Evolutionary conservation across 1,284 basidiomycete species (phyloP), one percentile per base, ranked within the genome.

Genomic region (Cryptococcus sp.): DNA sequence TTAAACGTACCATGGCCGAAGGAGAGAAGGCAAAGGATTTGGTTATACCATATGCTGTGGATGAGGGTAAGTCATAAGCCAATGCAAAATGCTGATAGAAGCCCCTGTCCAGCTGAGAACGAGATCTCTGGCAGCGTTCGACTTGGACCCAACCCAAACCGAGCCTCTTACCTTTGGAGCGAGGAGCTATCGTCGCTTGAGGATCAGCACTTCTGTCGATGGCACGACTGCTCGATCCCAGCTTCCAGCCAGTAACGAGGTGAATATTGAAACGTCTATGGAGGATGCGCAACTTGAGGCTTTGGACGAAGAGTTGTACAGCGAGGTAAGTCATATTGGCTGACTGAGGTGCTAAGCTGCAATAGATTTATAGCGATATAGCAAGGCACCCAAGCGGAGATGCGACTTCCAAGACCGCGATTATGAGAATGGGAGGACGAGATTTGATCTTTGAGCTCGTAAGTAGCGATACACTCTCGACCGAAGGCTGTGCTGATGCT

Each of bases 221-320:
- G 42, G 46, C 13, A 61, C 61, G 2, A 47, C 50, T 25, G 18
- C 43, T 7, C n/a, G 44, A 5, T 48, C 44, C 41, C 66, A 62
- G 14, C 55, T 42, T 16, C 56, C 52, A 1, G 1, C 25, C 18
- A 37, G 56, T 22, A 37, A 52, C 5, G 24, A 18, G 31, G 23
- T 39, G n/a, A 58, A 62, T 36, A 53, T 66, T 3, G 45, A 55
- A 1, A 57, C 53, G 4, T 48, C 55, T 31, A 65, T 73, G 54
- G 59, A 66, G n/a, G 59, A 57, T 9, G 71, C 67, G 7, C 67
- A 72, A 57, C 53, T 64, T 34, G 74, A 76, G 49, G 66, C 68
- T 7, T 64, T 76, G 31, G 74, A 76, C 45, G 70, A 72, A 49
- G 74, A 76, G 43, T 54, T 76, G 4, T 75, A 70, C 49, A 54